Conservation (phyloP, 2,329 filamentous ascomycete species). For the Aspergillus piperis region DNA sequence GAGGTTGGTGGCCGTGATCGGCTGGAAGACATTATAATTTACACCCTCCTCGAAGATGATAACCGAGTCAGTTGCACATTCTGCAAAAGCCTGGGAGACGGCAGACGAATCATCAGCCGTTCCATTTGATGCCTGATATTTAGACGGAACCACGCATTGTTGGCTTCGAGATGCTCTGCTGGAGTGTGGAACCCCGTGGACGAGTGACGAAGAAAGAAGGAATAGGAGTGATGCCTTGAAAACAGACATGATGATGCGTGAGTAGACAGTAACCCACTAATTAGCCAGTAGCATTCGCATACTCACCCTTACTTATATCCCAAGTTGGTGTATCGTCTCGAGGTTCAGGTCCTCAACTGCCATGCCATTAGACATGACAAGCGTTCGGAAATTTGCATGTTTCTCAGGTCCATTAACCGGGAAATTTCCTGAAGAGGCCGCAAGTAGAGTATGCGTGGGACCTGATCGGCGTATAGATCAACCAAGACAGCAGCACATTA, state of each 20-base stretch:
- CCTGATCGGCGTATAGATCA: not conserved
- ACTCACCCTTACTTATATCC: not conserved
- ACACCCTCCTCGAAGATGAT: conserved; percentile 44
- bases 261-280: not conserved
- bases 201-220: not conserved
- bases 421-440: not conserved
- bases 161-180: conserved; percentile 1
- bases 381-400: not conserved
- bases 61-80: conserved; percentile 35
- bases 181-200: not conserved
- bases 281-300: not conserved
- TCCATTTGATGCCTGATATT: conserved; percentile 36
- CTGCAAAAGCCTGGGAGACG: conserved; percentile 38
- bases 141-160: conserved; percentile 25
- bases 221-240: not conserved
- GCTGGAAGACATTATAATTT: conserved; percentile 47
- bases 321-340: not conserved
- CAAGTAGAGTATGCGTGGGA: not conserved
- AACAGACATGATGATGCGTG: not conserved
- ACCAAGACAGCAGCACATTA: not conserved
- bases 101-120: conserved; percentile 45
- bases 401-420: not conserved
- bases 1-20: conserved; percentile 43
- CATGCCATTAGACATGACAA: not conserved
- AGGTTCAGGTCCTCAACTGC: not conserved